These are phyloP conservation scores for Fusarium nanum DNA, from an alignment of 2,329 filamentous ascomycete genomes.

Conservation along the genomic window DNA sequence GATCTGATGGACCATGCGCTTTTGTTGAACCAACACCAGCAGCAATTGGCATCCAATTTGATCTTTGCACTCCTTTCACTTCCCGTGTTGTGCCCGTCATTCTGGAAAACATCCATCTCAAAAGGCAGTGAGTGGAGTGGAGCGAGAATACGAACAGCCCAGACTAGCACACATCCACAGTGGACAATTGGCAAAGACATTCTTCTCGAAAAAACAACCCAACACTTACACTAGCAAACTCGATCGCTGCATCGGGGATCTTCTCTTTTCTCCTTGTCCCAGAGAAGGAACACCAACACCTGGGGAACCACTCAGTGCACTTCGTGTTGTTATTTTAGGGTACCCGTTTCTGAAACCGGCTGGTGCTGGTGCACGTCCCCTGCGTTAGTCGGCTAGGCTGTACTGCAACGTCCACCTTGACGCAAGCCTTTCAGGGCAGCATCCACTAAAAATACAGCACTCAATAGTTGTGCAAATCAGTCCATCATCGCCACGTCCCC, in stretches of 20 bases:
- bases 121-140: background rate
- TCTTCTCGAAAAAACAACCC: constrained; percentile 25
- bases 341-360: constrained; percentile 35
- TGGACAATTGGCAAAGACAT: constrained; percentile 11
- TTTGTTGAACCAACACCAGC: constrained; percentile 13
- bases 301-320: constrained; percentile 17
- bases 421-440: constrained; percentile 15
- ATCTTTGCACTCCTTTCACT: constrained; percentile 5
- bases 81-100: constrained; percentile 3
- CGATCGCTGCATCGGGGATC: constrained; percentile 37
- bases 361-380: constrained; percentile 38
- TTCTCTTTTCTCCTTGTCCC: constrained; percentile 28
- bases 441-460: constrained; percentile 27
- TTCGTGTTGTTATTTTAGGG: constrained; percentile 42
- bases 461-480: constrained; percentile 12
- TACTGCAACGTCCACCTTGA: constrained; percentile 33
- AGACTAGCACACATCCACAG: constrained; percentile 12
- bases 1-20: constrained; percentile 20
- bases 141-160: constrained; percentile 8
- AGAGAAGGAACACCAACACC: background rate
- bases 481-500: constrained; percentile 41
- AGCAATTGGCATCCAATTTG: constrained; percentile 19
- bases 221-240: constrained; percentile 39
- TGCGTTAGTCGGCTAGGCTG: constrained; percentile 31
- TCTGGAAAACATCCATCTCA: constrained; percentile 6